These are phyloP conservation scores for Paragyromitra xinjiangensis DNA, from an alignment of 495 filamentous ascomycete genomes.

Conservation along the genomic window DNA sequence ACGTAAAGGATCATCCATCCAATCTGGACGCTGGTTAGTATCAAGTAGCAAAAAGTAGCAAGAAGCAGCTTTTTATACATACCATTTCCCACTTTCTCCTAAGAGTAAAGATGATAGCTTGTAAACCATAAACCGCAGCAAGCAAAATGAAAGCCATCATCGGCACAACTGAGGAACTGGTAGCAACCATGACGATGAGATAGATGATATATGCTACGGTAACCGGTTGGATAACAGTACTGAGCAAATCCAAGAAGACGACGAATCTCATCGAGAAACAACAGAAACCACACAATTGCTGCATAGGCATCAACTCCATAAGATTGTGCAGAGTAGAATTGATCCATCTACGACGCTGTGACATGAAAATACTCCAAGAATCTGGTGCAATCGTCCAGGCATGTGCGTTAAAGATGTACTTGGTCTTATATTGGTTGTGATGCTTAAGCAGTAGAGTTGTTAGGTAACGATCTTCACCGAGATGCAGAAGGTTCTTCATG, in stretches of 20 bases:
- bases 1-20: constrained; percentile 99
- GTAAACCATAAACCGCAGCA: constrained; percentile 92
- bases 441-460: constrained; percentile 94
- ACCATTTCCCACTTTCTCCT: constrained; percentile 96
- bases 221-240: constrained; percentile 90
- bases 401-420: constrained; percentile 90
- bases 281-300: constrained; percentile 97
- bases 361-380: constrained; percentile 91
- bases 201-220: constrained; percentile 92
- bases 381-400: constrained; percentile 97
- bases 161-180: constrained; percentile 71
- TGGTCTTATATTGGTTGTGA: constrained; percentile 94
- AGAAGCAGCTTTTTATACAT: constrained; percentile 1
- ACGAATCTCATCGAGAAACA: constrained; percentile 99
- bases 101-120: constrained; percentile 96
- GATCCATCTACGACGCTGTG: constrained; percentile 98
- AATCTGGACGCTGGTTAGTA: constrained; percentile 61
- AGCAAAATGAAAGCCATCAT: constrained; percentile 87
- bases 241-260: constrained; percentile 92
- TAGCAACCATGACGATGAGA: constrained; percentile 76
- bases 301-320: constrained; percentile 90
- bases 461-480: constrained; percentile 94
- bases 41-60: constrained; percentile 3
- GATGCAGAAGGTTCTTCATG: constrained; percentile 97
- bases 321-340: constrained; percentile 99